Base-by-base conservation (phyloP, 2,329 filamentous ascomycete genomes). In the Claviceps citrina region DNA sequence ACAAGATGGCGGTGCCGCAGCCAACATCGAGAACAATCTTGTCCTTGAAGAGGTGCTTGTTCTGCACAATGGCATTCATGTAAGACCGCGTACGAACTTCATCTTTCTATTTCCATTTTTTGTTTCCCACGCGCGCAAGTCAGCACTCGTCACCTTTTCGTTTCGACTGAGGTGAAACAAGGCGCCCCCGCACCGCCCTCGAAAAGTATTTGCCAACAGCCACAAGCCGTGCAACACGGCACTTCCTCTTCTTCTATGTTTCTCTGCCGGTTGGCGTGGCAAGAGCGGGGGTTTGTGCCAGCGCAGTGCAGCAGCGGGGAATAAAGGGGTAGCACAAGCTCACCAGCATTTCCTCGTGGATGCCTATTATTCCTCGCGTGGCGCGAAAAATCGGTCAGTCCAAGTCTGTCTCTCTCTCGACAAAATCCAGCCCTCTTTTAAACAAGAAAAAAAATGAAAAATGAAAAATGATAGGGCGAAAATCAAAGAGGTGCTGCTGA, bases 331-430 rank as follows among this genome's bases (percentile, higher is more conserved):
- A 43, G 43, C 46, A 44, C 43, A 33, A 52, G 76, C 83, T 64
- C 68, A 93, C 85, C 78, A 94, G 71, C 87, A 94, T 94, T 67
- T 95, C 87, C 70, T 94, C 87, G 63, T 95, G 87, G 59, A 94
- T 95, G 60, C 85, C 84, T 89, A 55, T 51, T 89, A n/a, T 55
- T 51, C 50, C 37, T 41, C 22, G 43, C 25, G 27, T 13, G 5
- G 31, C n/a, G 34, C 16, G 22, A 25, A 15, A n/a, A 24, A 24
- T 37, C 12, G 27, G 30, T 42, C 28, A 25, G 25, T 37, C 36
- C 31, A 31, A 25, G 30, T 34, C 30, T n/a, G n/a, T n/a, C n/a
- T n/a, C n/a, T n/a, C n/a, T 37, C 20, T 7, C 20, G 24, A 19
- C 18, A 16, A 24, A 25, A 7, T n/a, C 15, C n/a, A 20, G 13